phyloP scores from a whole-genome alignment of 192 early-diverging fungal genomes.

The Gaertneriomyces sp. region DNA sequence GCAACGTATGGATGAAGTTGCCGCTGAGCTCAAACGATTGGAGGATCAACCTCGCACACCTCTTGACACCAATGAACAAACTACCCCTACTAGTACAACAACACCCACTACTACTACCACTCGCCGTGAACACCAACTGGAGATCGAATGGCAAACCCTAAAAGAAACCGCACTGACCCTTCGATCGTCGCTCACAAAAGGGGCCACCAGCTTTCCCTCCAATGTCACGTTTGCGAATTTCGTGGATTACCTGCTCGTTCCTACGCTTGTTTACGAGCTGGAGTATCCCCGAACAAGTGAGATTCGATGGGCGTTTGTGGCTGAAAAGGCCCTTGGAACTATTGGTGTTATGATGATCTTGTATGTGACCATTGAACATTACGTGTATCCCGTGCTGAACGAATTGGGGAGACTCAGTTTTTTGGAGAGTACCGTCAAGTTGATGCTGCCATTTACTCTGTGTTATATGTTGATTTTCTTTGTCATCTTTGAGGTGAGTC shows the following conservation, averaged over 20 bases:
- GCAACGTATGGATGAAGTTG: slow-evolving; percentile 25
- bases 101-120: not conserved
- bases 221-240: slow-evolving; percentile 83
- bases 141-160: slow-evolving; percentile 18
- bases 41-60: not conserved
- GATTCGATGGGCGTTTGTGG: slow-evolving; percentile 86
- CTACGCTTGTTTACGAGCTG: slow-evolving; percentile 89
- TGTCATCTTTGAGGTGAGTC: slow-evolving; percentile 81
- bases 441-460: slow-evolving; percentile 87
- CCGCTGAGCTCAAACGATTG: slow-evolving; percentile 23
- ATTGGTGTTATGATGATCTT: slow-evolving; percentile 76
- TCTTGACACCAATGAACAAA: too few relatives aligned
- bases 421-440: slow-evolving; percentile 52
- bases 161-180: slow-evolving; percentile 11
- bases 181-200: slow-evolving; percentile 23
- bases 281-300: slow-evolving; percentile 82
- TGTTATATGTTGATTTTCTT: slow-evolving; percentile 90
- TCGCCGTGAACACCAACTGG: not conserved
- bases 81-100: too few relatives aligned
- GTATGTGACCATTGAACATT: slow-evolving; percentile 81
- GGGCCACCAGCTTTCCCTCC: slow-evolving; percentile 54
- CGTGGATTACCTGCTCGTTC: slow-evolving; percentile 80
- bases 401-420: slow-evolving; percentile 55
- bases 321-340: slow-evolving; percentile 75
- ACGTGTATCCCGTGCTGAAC: slow-evolving; percentile 77